phyloP scores from a whole-genome alignment of 1,284 basidiomycete genomes.

The Moesziomyces parantarcticus region DNA sequence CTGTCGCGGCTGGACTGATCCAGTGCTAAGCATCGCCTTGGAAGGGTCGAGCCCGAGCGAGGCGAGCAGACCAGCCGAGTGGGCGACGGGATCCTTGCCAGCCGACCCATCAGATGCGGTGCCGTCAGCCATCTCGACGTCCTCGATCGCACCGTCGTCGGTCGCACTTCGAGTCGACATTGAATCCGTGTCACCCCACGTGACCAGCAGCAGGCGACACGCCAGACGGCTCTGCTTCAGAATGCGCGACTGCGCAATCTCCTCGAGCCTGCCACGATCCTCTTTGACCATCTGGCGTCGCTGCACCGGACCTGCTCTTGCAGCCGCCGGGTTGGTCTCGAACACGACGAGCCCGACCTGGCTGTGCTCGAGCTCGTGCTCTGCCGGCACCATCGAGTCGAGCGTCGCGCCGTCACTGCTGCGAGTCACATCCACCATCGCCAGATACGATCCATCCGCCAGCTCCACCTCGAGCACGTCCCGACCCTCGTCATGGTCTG shows the following conservation, averaged over 20 bases:
- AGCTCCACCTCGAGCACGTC: conserved; percentile 33
- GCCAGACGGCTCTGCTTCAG: conserved; percentile 21
- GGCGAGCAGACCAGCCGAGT: background rate
- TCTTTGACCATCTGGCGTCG: background rate
- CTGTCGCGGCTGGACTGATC: background rate
- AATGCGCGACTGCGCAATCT: conserved; percentile 11
- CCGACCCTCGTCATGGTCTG: conserved; percentile 1
- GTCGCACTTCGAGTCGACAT: too few relatives aligned
- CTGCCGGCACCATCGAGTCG: conserved; percentile 10
- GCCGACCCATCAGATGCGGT: background rate
- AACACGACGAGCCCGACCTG: conserved; percentile 44
- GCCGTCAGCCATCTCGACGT: conserved; percentile 25
- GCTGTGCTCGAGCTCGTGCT: conserved; percentile 8
- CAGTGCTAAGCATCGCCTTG: background rate
- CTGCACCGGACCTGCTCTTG: conserved; percentile 15
- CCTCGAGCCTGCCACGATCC: conserved; percentile 25
- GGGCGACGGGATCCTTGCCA: background rate
- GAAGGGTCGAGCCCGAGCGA: conserved; percentile 11
- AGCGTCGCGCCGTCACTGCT: conserved; percentile 1
- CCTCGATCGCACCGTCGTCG: background rate
- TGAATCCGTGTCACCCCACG: conserved; percentile 14
- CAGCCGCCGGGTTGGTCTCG: conserved; percentile 28
- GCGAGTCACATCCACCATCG: conserved; percentile 25
- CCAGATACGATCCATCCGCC: conserved; percentile 33
- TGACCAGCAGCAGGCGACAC: conserved; percentile 29